Conservation (phyloP, 345 rosid genomes). For the Sonneratia caseolaris region DNA sequence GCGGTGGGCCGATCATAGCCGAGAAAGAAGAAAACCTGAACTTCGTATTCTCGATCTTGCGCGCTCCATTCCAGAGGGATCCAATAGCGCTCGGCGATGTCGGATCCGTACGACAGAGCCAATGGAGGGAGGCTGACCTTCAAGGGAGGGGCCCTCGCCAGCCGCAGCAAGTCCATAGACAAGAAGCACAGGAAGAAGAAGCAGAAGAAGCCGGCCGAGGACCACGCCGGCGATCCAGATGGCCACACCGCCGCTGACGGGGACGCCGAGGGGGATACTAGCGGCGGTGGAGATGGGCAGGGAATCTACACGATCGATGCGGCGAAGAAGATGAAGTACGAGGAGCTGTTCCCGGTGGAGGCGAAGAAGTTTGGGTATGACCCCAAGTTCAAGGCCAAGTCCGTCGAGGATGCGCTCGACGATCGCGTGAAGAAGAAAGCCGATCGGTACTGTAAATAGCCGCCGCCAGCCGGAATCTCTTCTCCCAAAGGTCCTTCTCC, state of each 20-base stretch:
- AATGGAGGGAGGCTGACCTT: constrained; percentile 62
- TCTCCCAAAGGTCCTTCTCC: neutral
- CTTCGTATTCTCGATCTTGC: neutral
- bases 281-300: constrained; percentile 11
- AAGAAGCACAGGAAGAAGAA: constrained; percentile 58
- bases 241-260: constrained; percentile 11
- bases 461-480: neutral
- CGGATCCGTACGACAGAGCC: constrained; percentile 63
- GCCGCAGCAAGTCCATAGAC: constrained; percentile 49
- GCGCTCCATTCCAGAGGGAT: too few species aligned
- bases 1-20: neutral
- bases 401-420: constrained; percentile 74
- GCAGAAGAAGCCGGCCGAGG: constrained; percentile 13
- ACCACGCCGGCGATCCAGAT: constrained; percentile 9
- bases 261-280: constrained; percentile 9
- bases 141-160: constrained; percentile 70
- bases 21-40: neutral
- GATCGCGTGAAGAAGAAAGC: constrained; percentile 97
- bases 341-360: constrained; percentile 82
- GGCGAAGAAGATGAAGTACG: constrained; percentile 73
- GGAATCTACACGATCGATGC: constrained; percentile 74
- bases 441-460: constrained; percentile 84
- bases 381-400: constrained; percentile 38
- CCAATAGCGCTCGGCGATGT: constrained; percentile 22
- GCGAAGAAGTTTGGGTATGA: constrained; percentile 68